These are phyloP conservation scores for Triticum timopheevii DNA, from an alignment of 176 grass and related monocot genomes.

Conservation along the genomic window DNA sequence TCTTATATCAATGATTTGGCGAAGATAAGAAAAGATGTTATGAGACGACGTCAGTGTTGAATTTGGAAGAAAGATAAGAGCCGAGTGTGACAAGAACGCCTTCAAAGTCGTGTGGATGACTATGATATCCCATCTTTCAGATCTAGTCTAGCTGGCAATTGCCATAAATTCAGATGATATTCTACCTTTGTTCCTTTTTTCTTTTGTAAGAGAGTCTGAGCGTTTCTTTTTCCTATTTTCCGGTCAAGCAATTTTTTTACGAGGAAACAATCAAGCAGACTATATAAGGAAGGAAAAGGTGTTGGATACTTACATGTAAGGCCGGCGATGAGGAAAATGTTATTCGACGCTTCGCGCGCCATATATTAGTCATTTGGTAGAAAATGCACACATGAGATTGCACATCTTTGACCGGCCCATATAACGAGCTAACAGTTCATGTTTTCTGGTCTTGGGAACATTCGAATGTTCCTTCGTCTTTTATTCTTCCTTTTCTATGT, in stretches of 20 bases:
- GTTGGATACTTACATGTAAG: too few species aligned
- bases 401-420: too few species aligned
- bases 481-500: too few species aligned
- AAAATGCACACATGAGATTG: too few species aligned
- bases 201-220: neutral
- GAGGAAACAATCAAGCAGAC: neutral
- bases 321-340: too few species aligned
- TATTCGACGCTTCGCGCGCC: too few species aligned
- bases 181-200: neutral
- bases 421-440: too few species aligned
- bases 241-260: neutral
- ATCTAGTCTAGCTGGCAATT: neutral
- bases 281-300: too few species aligned
- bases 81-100: neutral
- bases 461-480: too few species aligned
- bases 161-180: neutral
- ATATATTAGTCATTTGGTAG: too few species aligned
- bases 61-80: neutral
- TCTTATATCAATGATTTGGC: neutral
- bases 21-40: neutral
- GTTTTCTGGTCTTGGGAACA: too few species aligned
- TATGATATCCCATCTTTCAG: neutral
- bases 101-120: neutral
- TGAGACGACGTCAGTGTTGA: too few species aligned
- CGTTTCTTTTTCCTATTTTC: neutral